Base-by-base conservation (phyloP, 768 basidiomycete genomes). In the Termitomyces sp. region DNA sequence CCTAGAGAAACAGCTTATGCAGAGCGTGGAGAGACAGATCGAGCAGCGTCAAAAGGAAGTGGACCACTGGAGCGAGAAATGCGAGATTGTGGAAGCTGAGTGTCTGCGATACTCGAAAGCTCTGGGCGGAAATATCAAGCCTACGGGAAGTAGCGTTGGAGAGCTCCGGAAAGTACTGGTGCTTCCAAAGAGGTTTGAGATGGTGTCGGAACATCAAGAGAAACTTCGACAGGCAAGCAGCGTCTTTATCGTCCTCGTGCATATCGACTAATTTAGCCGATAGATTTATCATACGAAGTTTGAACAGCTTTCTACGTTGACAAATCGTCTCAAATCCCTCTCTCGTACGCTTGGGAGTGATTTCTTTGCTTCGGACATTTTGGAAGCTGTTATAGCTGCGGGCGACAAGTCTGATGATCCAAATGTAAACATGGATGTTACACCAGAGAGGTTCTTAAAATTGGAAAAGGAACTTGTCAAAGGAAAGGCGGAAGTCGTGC, bases 401-500 rank as follows among this genome's bases (percentile, higher is more conserved):
- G 82, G 77, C 8, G 82, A 83, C 58, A 68, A 69, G 54, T 55
- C 58, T 20, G 58, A 71, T 3, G 76, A 78, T 40, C 61, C 69
- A 2, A 70, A 74, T 35, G 74, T 80, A 5, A 79, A 82, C 66
- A 78, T 82, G 26, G 89, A 95, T 65, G 89, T 94, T 16, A 87
- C 86, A 12, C 87, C 89, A 0, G 92, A 94, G 63, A 82, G 89
- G 13, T 91, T 95, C 67, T 79, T 84, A 49, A 87, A 78, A 65
- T 75, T 95, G 5, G 91, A 95, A 77, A 88, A 90, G 69, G 92
- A 95, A 67, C 80, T 94, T 18, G 86, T 90, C 10, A 79, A 88
- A 55, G 92, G 91, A 12, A 93, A 93, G 71, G 82, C 82, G n/a
- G 93, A 95, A 82, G 81, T 93, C 56, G 89, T 93, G 65, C 67